Base-by-base conservation (phyloP, 2,329 filamentous ascomycete genomes). In the Albophoma yamanashiensis region DNA sequence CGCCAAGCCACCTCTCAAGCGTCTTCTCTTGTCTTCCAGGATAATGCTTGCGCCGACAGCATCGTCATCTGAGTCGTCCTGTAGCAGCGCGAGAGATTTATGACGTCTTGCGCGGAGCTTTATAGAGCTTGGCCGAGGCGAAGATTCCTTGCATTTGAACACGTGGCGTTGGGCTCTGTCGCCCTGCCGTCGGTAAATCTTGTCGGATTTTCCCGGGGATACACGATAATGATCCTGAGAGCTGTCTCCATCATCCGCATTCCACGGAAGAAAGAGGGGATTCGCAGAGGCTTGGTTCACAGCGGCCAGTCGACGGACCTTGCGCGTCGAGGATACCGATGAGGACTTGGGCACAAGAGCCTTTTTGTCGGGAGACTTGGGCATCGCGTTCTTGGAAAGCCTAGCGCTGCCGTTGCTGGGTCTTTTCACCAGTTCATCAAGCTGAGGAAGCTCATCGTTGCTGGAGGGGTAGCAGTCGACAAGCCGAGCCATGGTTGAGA, bases 371-470 rank as follows among this genome's bases (percentile, higher is more conserved):
- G 55, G 27, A 36, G 60, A 62, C 40, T 40, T 63, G 40, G 56
- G 52, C 45, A 36, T 62, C 34, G 36, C 20, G 20, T 38, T 25
- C 20, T 22, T 27, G 20, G 31, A 55, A 2, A 22, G n/a, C 50
- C 14, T 36, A 6, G 20, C 20, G 31, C 50, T 14, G 20, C 31
- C 17, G 9, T 9, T 12, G 20, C 20, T 38, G 31, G 64, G 53
- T 36, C 59, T 65, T 11, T 61, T 63, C 27, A 70, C 53, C 11
- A 77, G 61, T 2, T 70, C 68, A 45, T 73, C 69, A 31, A 77
- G 60, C 40, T 75, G 74, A 1, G 77, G 75, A 34, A 78, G 72
- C 40, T 78, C 77, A 50, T 79, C 76, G 25, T 78, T 74, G 58
- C 71, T 73, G 22, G 72, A 71, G 52, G 66, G 64, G 56, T 60